A percentile compares a stretch with the other conserved stretches of the same genome.
Evolutionary conservation across 768 basidiomycete genomes (phyloP).

Genomic region (Mycena rebaudengoi): DNA sequence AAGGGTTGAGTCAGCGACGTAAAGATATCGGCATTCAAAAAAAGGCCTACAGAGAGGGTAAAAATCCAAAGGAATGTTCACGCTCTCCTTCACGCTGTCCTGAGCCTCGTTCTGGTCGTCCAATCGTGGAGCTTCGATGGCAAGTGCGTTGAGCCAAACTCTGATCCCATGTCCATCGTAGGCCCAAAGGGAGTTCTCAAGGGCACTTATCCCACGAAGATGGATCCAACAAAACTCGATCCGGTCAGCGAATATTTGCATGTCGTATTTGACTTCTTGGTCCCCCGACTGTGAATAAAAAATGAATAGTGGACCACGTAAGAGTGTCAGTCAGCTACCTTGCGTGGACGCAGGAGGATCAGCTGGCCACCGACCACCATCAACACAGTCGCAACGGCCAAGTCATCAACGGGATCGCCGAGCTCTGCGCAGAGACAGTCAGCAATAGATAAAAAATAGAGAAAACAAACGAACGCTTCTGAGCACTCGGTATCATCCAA

Average conservation of each 20-base stretch:
- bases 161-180: conserved; percentile 91
- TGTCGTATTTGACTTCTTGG: conserved; percentile 95
- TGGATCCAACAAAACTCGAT: conserved; percentile 99
- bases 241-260: conserved; percentile 96
- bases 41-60: conserved; percentile 85
- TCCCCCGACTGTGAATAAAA: conserved; percentile 65
- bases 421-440: conserved; percentile 64
- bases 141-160: conserved; percentile 95
- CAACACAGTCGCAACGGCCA: conserved; percentile 92
- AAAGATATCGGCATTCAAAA: conserved; percentile 15
- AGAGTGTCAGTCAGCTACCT: conserved; percentile 56
- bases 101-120: conserved; percentile 41
- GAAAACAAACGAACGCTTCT: conserved; percentile 76
- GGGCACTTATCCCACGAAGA: conserved; percentile 87
- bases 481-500: conserved; percentile 95
- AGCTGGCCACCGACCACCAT: conserved; percentile 95
- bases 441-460: neutral
- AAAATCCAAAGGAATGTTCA: conserved; percentile 91
- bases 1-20: neutral
- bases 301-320: neutral
- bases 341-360: conserved; percentile 87
- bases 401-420: conserved; percentile 93
- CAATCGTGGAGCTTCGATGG: conserved; percentile 73
- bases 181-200: conserved; percentile 98
- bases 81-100: conserved; percentile 86